Evolutionary conservation across 352 stramenopile genomes (phyloP).

Genomic region (Globisporangium orthogonon): DNA sequence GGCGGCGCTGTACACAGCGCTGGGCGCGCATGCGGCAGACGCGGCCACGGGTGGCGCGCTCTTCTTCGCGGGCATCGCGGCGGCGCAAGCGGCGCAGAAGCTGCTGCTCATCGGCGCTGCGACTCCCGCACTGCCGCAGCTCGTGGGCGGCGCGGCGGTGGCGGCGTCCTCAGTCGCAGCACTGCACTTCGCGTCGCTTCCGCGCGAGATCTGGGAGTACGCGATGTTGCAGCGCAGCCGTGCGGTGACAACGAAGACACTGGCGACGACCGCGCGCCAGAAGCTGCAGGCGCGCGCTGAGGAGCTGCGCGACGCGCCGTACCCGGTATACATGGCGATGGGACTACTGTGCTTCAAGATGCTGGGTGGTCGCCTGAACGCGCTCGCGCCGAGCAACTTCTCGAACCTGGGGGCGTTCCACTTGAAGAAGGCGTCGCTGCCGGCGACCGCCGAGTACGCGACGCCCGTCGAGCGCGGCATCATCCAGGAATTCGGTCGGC

Average conservation of each 20-base stretch:
- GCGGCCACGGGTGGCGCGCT: constrained; percentile 39
- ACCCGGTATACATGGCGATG: constrained; percentile 67
- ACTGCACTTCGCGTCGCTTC: constrained; percentile 46
- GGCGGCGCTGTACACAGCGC: constrained; percentile 30
- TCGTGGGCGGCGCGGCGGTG: constrained; percentile 34
- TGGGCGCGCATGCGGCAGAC: constrained; percentile 34
- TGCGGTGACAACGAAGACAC: constrained; percentile 2
- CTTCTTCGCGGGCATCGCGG: constrained; percentile 40
- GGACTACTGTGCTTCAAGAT: constrained; percentile 70
- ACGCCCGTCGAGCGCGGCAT: constrained; percentile 50
- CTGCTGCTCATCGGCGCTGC: constrained; percentile 35
- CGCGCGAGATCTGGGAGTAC: constrained; percentile 33
- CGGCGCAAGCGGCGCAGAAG: constrained; percentile 42
- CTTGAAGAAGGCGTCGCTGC: constrained; percentile 64
- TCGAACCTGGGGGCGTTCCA: constrained; percentile 76
- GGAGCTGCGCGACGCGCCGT: constrained; percentile 36
- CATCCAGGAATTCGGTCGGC: constrained; percentile 73
- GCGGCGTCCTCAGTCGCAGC: constrained; percentile 36
- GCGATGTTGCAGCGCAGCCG: constrained; percentile 15
- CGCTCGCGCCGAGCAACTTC: constrained; percentile 72
- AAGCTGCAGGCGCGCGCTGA: constrained; percentile 30
- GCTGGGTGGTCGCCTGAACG: constrained; percentile 59
- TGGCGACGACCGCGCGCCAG: constrained; percentile 5
- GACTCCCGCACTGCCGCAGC: constrained; percentile 32
- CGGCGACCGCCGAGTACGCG: constrained; percentile 69